Evolutionary conservation across 1,284 basidiomycete genomes (phyloP).

Genomic region (Leccinum pallidistipes): DNA sequence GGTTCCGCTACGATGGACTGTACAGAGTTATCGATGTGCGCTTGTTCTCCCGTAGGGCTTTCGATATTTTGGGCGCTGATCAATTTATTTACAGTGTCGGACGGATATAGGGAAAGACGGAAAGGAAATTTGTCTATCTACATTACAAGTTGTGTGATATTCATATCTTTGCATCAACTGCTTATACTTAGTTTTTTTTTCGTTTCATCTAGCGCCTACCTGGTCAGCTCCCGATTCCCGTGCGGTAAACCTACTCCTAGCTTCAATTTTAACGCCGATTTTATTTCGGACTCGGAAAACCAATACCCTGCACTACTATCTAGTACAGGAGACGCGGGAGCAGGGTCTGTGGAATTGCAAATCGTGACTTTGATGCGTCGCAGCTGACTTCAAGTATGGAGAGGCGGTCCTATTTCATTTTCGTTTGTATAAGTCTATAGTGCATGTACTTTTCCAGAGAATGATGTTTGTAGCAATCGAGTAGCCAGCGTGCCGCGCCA

Average conservation of each 20-base stretch:
- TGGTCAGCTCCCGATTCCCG: not conserved
- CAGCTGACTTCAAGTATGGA: not conserved
- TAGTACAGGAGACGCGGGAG: not conserved
- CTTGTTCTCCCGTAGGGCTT: not conserved
- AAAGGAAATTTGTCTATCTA: not conserved
- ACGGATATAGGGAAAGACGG: not conserved
- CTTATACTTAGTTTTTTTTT: not conserved
- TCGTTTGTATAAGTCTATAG: not conserved
- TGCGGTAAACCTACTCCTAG: not conserved
- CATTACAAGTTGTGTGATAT: not conserved
- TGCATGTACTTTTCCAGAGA: not conserved
- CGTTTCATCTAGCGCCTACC: not conserved
- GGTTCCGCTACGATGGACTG: constrained; percentile 1
- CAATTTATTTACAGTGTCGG: not conserved
- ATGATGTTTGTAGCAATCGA: not conserved
- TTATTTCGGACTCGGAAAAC: not conserved
- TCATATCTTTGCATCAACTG: not conserved
- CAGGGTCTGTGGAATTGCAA: not conserved
- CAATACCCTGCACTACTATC: not conserved
- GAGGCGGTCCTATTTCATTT: not conserved
- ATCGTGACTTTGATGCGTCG: not conserved
- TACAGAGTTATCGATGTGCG: not conserved
- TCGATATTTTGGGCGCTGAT: not conserved
- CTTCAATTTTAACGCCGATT: not conserved
- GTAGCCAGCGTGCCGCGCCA: not conserved